These are phyloP conservation scores for Backusella morwellensis DNA, from an alignment of 192 early-diverging fungal genomes.

Conservation along the genomic window DNA sequence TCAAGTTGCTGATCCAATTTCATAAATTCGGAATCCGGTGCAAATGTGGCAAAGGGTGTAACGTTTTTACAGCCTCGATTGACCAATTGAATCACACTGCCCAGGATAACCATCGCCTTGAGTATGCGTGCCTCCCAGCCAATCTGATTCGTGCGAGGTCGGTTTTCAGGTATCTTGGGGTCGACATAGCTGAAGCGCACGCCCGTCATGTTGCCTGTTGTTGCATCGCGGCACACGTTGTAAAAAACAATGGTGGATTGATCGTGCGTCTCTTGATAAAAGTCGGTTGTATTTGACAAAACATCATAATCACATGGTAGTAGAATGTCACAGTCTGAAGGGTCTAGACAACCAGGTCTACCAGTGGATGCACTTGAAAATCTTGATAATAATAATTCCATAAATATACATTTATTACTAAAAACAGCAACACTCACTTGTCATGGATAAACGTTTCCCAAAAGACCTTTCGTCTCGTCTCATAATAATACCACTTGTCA, in stretches of 20 bases:
- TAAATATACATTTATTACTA: too few relatives aligned
- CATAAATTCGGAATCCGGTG: conserved; percentile 43
- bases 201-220: background rate
- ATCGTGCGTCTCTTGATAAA: background rate
- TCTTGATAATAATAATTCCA: background rate
- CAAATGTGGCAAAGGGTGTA: conserved; percentile 26
- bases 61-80: conserved; percentile 38
- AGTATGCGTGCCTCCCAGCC: background rate
- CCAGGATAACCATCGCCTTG: conserved; percentile 31
- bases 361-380: conserved; percentile 41
- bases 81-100: conserved; percentile 43
- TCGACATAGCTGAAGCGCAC: background rate
- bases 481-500: conserved; percentile 43
- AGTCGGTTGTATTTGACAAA: background rate
- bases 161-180: background rate
- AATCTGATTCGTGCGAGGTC: background rate
- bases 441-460: conserved; percentile 50
- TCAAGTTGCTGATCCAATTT: conserved; percentile 35
- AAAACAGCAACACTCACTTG: background rate
- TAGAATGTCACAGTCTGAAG: conserved; percentile 47
- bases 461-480: conserved; percentile 47
- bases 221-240: background rate
- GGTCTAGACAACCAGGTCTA: conserved; percentile 46
- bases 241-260: background rate
- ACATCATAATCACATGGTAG: conserved; percentile 36